phyloP scores from a whole-genome alignment of 305 asterid genomes.

The Solanum aculeatissimum region DNA sequence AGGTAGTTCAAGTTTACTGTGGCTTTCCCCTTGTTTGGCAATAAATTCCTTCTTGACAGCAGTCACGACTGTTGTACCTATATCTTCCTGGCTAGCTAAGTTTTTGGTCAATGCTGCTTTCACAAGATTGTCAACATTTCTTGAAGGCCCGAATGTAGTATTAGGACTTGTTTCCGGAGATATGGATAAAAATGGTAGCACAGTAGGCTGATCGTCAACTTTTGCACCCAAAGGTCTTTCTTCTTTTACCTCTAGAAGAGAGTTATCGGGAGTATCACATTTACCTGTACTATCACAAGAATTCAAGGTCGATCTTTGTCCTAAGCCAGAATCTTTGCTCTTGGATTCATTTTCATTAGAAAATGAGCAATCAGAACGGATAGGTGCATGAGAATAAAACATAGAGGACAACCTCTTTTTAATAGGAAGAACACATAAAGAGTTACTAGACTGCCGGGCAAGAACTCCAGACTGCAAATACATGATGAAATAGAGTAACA shows the following conservation, averaged over 20 bases:
- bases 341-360: conserved; percentile 12
- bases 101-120: background rate
- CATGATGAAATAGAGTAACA: conserved; percentile 7
- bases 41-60: conserved; percentile 23
- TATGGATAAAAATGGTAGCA: conserved; percentile 15
- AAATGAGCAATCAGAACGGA: conserved; percentile 20
- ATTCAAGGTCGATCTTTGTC: background rate
- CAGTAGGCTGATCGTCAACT: background rate
- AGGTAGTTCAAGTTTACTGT: conserved; percentile 17
- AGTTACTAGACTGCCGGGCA: conserved; percentile 33
- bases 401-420: conserved; percentile 52
- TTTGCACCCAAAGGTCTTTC: conserved; percentile 5
- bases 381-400: conserved; percentile 34
- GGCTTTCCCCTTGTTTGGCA: conserved; percentile 18
- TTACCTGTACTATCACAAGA: conserved; percentile 10
- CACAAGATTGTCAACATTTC: conserved; percentile 11
- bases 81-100: background rate
- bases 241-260: conserved; percentile 16
- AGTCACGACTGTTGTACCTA: background rate
- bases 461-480: conserved; percentile 36
- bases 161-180: conserved; percentile 15
- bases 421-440: conserved; percentile 50
- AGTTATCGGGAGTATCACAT: conserved; percentile 17
- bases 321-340: conserved; percentile 12
- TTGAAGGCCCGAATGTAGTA: conserved; percentile 12